phyloP scores from a whole-genome alignment of 2,329 filamentous ascomycete genomes.

The Parastagonospora nodorum region DNA sequence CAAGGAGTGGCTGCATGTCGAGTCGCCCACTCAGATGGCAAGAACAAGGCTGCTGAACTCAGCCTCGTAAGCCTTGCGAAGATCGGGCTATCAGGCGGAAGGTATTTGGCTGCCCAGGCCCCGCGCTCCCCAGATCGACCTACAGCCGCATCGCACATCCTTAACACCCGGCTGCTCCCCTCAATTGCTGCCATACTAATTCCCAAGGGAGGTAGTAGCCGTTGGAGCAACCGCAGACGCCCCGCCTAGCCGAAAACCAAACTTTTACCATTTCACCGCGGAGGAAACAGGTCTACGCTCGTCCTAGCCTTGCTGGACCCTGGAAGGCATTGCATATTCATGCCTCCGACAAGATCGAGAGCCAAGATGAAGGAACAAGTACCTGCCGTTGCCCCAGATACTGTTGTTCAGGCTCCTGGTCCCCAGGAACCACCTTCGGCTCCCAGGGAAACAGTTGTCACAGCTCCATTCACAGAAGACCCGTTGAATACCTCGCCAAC shows the following conservation, averaged over 20 bases:
- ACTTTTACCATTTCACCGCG: conserved; percentile 22
- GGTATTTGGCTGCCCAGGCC: conserved; percentile 38
- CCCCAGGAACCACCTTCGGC: conserved; percentile 28
- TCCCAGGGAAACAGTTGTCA: conserved; percentile 36
- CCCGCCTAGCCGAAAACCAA: conserved; percentile 36
- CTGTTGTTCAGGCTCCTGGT: conserved; percentile 29
- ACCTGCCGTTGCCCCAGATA: conserved; percentile 26
- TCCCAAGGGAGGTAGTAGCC: conserved; percentile 33
- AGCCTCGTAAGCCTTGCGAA: conserved; percentile 45
- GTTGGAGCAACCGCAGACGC: conserved; percentile 31
- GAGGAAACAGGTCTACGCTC: conserved; percentile 11
- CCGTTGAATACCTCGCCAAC: conserved; percentile 40
- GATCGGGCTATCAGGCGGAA: conserved; percentile 44
- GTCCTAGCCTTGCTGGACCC: conserved; percentile 17
- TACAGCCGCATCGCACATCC: conserved; percentile 25
- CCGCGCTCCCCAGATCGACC: conserved; percentile 35
- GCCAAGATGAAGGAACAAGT: conserved; percentile 42
- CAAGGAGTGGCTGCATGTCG: conserved; percentile 43
- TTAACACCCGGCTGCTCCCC: conserved; percentile 23
- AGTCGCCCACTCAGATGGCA: conserved; percentile 44
- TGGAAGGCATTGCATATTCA: conserved; percentile 22
- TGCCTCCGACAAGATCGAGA: conserved; percentile 42
- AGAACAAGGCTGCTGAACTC: conserved; percentile 46
- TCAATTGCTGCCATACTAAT: conserved; percentile 15
- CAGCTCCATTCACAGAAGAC: conserved; percentile 31